These are phyloP conservation scores for Haematococcus sp. DNA, from an alignment of 139 green algal genomes.

Conservation along the genomic window DNA sequence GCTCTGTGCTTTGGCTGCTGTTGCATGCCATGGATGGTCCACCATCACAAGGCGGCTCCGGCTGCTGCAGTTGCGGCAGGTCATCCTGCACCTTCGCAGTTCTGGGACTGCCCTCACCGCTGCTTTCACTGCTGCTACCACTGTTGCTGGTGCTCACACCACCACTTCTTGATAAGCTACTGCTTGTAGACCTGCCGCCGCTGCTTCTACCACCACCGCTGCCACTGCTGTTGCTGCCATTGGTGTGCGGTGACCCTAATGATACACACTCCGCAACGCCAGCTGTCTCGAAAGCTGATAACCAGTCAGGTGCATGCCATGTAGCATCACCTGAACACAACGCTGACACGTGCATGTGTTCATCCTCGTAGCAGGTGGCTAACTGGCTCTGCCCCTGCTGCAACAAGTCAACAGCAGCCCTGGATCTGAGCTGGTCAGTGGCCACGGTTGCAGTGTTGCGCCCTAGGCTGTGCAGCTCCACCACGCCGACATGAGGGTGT, in stretches of 20 bases:
- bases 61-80: constrained; percentile 4
- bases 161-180: too few species aligned
- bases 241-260: background rate
- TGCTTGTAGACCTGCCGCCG: background rate
- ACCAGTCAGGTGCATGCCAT: background rate
- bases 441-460: background rate
- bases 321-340: constrained; percentile 15
- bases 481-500: constrained; percentile 47
- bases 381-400: constrained; percentile 3
- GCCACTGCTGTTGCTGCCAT: constrained; percentile 1
- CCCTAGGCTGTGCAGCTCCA: constrained; percentile 17
- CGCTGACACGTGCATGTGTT: constrained; percentile 46
- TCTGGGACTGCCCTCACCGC: constrained; percentile 6
- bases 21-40: background rate
- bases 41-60: background rate
- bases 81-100: background rate
- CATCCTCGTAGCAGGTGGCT: constrained; percentile 36
- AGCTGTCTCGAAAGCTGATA: too few species aligned
- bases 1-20: background rate
- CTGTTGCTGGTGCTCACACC: background rate
- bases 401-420: background rate
- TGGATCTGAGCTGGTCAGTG: too few species aligned
- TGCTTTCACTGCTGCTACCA: constrained; percentile 8
- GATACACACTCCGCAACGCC: too few species aligned
- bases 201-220: background rate